Base-by-base conservation (phyloP, 768 basidiomycete genomes). In the Leucosporidium scottii region DNA sequence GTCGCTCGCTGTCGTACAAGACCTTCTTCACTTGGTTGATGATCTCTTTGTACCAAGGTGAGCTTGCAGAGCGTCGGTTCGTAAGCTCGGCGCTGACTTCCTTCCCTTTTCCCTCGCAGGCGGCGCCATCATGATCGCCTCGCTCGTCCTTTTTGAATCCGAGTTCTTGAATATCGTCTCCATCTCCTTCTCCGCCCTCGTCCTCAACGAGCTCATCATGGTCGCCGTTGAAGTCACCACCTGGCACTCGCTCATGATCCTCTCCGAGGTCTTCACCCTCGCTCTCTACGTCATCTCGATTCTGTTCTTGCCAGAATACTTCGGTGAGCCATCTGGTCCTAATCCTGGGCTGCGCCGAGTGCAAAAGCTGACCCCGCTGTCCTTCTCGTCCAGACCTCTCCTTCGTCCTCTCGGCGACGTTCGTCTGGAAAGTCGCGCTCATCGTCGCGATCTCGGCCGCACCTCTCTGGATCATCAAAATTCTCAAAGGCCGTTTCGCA, bases 11-110 rank as follows among this genome's bases (percentile, higher is more conserved):
- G 60, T 94, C 92, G 20, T 93, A 89, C 82, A 98, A 96, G 82
- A 99, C 96, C 0, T 99, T 99, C 81, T 98, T 98, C 81, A 85
- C 88, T 69, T 99, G 96, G 96, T 79, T 93, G 69, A 91, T 93
- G 86, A 92, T 98, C 76, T 94, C 92, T 76, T 81, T 97, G 58
- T 99, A 98, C 79, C 96, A 99, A 85, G 94, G 93, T 88, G 23
- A 69, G 73, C 20, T 30, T 17, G n/a, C n/a, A n/a, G n/a, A n/a
- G n/a, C n/a, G n/a, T n/a, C n/a, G n/a, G n/a, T n/a, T n/a, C n/a
- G n/a, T n/a, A 2, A 44, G 64, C 31, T 15, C 30, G 60, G 55
- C 28, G 27, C 25, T 51, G 20, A 70, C 18, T 25, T 27, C 13
- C 47, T 17, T 50, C 30, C 3, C 57, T 65, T 2, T 62, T 27